Evolutionary conservation across 1,284 basidiomycete species (phyloP).

Genomic region (Moesziomyces parantarcticus): DNA sequence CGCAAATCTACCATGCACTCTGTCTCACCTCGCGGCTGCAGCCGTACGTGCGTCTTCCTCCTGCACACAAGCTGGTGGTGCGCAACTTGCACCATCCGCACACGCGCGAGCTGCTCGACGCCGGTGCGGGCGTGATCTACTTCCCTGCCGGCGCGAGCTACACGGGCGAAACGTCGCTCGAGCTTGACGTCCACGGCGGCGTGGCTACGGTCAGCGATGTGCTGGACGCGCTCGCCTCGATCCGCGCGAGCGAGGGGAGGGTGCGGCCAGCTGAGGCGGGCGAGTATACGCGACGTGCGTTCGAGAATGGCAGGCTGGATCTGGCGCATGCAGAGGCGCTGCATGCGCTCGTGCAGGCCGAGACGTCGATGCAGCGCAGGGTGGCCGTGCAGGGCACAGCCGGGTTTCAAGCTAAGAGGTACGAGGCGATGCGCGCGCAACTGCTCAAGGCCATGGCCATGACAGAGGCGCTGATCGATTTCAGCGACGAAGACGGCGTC

Average conservation of each 20-base stretch:
- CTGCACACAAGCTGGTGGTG: slow-evolving; percentile 77
- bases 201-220: slow-evolving; percentile 79
- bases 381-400: slow-evolving; percentile 79
- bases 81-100: slow-evolving; percentile 77
- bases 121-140: slow-evolving; percentile 78
- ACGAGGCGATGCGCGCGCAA: slow-evolving; percentile 75
- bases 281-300: slow-evolving; percentile 86
- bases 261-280: slow-evolving; percentile 80
- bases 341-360: slow-evolving; percentile 83
- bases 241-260: slow-evolving; percentile 70
- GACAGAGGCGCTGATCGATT: slow-evolving; percentile 88
- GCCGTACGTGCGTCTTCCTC: slow-evolving; percentile 60
- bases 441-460: slow-evolving; percentile 79
- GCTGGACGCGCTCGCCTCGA: slow-evolving; percentile 73
- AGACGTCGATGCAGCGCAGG: slow-evolving; percentile 82
- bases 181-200: slow-evolving; percentile 88
- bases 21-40: slow-evolving; percentile 65
- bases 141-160: slow-evolving; percentile 81
- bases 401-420: slow-evolving; percentile 69
- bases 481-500: slow-evolving; percentile 86
- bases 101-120: slow-evolving; percentile 77
- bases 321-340: slow-evolving; percentile 86
- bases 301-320: slow-evolving; percentile 80
- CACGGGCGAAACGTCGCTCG: slow-evolving; percentile 83
- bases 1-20: slow-evolving; percentile 74